Conservation (phyloP, 129 eudicot genomes). For the Lonicera japonica region DNA sequence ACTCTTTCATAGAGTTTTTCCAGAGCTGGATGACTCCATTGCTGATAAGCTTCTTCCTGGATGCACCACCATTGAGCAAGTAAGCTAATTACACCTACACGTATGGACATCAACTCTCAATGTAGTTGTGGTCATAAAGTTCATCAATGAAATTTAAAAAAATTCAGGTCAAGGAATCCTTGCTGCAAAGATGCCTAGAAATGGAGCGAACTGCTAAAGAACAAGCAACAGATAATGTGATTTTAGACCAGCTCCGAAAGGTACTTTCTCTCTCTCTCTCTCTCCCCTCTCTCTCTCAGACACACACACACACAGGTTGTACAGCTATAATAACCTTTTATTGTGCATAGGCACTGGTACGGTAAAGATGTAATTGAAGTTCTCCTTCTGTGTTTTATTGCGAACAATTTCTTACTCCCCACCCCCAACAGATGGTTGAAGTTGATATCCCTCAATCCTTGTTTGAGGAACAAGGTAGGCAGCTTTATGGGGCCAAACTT, state of each 20-base stretch:
- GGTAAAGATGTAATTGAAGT: no score
- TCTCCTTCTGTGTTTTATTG: no score
- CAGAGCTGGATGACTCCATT: slow-evolving; percentile 65
- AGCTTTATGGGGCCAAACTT: slow-evolving; percentile 80
- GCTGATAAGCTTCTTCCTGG: slow-evolving; percentile 85
- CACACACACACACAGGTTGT: no score
- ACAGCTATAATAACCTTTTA: no score
- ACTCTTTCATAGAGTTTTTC: slow-evolving; percentile 86
- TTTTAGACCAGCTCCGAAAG: slow-evolving; percentile 77
- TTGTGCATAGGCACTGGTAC: not conserved
- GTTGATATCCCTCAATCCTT: slow-evolving; percentile 81
- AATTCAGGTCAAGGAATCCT: slow-evolving; percentile 63
- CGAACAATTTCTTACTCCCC: not conserved
- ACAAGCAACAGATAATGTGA: slow-evolving; percentile 93
- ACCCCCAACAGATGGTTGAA: slow-evolving; percentile 60
- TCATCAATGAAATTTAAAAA: not conserved
- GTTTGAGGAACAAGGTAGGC: slow-evolving; percentile 96
- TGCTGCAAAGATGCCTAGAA: slow-evolving; percentile 65
- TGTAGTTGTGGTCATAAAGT: not conserved
- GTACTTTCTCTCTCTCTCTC: slow-evolving; percentile 29
- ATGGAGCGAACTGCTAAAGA: slow-evolving; percentile 90
- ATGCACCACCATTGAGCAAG: slow-evolving; percentile 72
- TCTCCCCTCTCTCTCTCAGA: no score
- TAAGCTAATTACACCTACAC: slow-evolving; percentile 16
- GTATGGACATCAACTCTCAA: not conserved